These are phyloP conservation scores for Ploettnerulaceae sp. DNA, from an alignment of 2,329 filamentous ascomycete genomes.

Conservation along the genomic window DNA sequence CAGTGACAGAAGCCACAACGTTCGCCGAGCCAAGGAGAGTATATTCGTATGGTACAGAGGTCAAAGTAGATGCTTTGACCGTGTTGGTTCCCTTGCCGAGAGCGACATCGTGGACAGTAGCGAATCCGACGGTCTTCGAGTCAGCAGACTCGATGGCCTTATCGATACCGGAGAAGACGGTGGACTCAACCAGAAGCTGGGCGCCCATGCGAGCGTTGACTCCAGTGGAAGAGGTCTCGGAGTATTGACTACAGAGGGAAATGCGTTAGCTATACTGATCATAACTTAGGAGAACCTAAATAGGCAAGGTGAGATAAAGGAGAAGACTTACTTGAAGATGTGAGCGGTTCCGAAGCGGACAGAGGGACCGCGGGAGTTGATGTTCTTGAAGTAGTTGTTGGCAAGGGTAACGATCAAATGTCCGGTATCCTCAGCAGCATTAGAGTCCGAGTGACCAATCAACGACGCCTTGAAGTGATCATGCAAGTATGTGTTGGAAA, in stretches of 20 bases:
- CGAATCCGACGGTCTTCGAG: slow-evolving; percentile 36
- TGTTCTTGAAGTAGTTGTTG: slow-evolving; percentile 61
- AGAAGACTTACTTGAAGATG: slow-evolving; percentile 45
- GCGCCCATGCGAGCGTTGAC: slow-evolving; percentile 55
- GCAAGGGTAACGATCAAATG: slow-evolving; percentile 59
- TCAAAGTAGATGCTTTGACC: slow-evolving; percentile 48
- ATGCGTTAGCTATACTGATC: not conserved
- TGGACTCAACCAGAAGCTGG: slow-evolving; percentile 52
- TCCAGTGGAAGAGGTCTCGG: slow-evolving; percentile 42
- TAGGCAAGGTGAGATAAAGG: not conserved
- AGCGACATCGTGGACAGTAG: slow-evolving; percentile 41
- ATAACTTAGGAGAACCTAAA: too few species aligned
- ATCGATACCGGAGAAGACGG: slow-evolving; percentile 42
- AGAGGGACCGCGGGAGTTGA: slow-evolving; percentile 59
- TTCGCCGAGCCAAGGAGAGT: slow-evolving; percentile 19
- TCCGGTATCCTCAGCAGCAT: slow-evolving; percentile 53
- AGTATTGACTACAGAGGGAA: slow-evolving; percentile 31
- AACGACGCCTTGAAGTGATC: slow-evolving; percentile 60
- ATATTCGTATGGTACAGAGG: slow-evolving; percentile 50
- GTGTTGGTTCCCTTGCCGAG: slow-evolving; percentile 44
- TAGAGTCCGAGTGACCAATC: slow-evolving; percentile 56
- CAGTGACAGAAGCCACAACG: slow-evolving; percentile 23
- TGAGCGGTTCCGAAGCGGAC: slow-evolving; percentile 64
- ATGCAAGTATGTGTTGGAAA: slow-evolving; percentile 48
- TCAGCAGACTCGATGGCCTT: slow-evolving; percentile 43